Base-by-base conservation (phyloP, 2,329 filamentous ascomycete species). In the Raffaelea albimanens region DNA sequence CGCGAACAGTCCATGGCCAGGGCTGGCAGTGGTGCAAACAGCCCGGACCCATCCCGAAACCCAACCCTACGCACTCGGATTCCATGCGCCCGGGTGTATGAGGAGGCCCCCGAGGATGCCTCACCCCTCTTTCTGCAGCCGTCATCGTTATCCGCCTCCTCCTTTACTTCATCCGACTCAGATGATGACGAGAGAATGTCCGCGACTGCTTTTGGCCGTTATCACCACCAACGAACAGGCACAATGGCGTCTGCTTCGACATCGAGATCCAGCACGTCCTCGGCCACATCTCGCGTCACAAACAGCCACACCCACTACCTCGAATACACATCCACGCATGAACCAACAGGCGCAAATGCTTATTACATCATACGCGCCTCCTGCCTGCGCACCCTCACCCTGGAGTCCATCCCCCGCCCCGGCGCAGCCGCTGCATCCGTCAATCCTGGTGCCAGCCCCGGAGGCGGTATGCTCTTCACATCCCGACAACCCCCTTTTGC, bases 241-340 rank as follows among this genome's bases (percentile, higher is more conserved):
- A 68, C 68, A 2, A 53, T 60, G 34, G 67, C 69, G 2, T 73
- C 72, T 0, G 61, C 67, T 3, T 67, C 69, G 5, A 68, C 70
- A 2, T 78, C 75, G 1, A 70, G 71, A 41, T 78, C 75, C 4
- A 78, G 73, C 58, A 65, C 65, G 20, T 76, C 73, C 42, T 78
- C 73, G 5, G 63, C 65, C 57, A 67, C 29, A 5, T 50, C 50
- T 9, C 46, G 54, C 42, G 39, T 44, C 38, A 44, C 48, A 3
- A 63, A 68, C 29, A 71, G 71, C 39, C 81, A 85, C 55, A 75
- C 75, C 5, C 81, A 85, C 58, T 83, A 76, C 55, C 67, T 84
- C 44, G 77, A 83, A 58, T 85, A 83, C 58, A 83, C 80, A 4
- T 84, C 81, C 2, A 82, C 79, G 4, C 80, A 83, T 58, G 80